Conservation (phyloP, 306 rosid genomes). For the Trifolium pratense region DNA sequence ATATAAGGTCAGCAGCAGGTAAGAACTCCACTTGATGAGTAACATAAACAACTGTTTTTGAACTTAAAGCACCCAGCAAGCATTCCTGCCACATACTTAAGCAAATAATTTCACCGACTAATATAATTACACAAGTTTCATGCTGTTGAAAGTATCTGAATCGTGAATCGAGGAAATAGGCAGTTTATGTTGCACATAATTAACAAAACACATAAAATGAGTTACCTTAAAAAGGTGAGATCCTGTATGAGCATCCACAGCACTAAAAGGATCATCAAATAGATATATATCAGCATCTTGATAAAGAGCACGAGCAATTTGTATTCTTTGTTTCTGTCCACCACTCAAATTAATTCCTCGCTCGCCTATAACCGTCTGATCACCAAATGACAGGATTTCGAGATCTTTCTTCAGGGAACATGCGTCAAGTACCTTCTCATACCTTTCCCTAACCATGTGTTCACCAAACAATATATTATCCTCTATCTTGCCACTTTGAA, state of each 20-base stretch:
- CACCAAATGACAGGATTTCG: too few relatives aligned
- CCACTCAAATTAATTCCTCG: too few relatives aligned
- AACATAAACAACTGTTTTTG: constrained; percentile 73
- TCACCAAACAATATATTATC: constrained; percentile 78
- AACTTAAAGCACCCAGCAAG: constrained; percentile 61
- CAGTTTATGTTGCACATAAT: neutral
- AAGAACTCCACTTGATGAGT: constrained; percentile 92
- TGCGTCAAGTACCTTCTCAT: too few relatives aligned
- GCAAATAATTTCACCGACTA: neutral
- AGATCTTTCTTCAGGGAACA: too few relatives aligned
- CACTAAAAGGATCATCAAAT: constrained; percentile 93
- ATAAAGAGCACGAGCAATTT: too few relatives aligned
- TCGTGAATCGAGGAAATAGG: too few relatives aligned
- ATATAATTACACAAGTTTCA: neutral
- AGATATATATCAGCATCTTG: constrained; percentile 88
- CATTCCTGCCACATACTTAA: constrained; percentile 63
- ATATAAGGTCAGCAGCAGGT: constrained; percentile 74
- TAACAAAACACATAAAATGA: constrained; percentile 25
- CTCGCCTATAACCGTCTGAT: too few relatives aligned
- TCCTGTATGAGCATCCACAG: constrained; percentile 94
- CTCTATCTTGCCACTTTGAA: constrained; percentile 88
- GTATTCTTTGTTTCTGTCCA: too few relatives aligned
- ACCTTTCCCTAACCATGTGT: constrained; percentile 69
- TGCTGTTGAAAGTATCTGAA: neutral
- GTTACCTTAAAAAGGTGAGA: constrained; percentile 83